Conservation (phyloP, 139 green algal genomes). For the Ettlia oleoabundans region DNA sequence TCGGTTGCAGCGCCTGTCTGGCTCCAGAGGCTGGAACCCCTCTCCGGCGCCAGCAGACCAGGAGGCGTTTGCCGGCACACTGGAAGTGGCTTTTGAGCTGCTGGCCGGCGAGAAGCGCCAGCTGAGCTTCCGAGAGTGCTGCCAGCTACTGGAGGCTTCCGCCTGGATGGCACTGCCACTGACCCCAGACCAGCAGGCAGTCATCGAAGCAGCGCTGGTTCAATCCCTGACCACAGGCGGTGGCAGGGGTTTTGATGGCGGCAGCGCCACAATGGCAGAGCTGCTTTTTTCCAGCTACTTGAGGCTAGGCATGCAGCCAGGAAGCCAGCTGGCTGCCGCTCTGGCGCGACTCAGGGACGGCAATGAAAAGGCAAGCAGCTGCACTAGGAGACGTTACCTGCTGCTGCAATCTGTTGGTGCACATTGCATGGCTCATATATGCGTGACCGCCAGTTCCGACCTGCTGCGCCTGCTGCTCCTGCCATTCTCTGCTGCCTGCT, state of each 20-base stretch:
- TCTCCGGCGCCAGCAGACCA: not conserved
- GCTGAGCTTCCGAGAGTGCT: not conserved
- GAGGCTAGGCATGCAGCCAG: constrained; percentile 14
- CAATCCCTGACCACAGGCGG: no score
- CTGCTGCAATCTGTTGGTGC: no score
- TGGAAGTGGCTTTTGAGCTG: not conserved
- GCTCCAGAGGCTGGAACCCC: no score
- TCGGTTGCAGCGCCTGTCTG: not conserved
- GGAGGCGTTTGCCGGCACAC: constrained; percentile 3
- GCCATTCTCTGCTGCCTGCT: no score
- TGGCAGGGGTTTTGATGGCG: no score
- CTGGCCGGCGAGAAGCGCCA: not conserved
- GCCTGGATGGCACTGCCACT: not conserved
- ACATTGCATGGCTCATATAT: no score
- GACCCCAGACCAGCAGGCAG: not conserved
- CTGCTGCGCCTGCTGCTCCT: no score
- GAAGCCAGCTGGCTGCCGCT: not conserved
- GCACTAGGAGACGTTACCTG: no score
- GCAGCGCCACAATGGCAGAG: no score
- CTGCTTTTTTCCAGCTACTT: not conserved
- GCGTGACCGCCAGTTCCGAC: no score
- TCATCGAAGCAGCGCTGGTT: not conserved
- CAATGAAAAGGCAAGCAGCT: no score
- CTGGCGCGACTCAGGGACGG: no score
- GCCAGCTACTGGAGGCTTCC: not conserved